A percentile compares a stretch with the other conserved stretches of the same genome.
Conservation (phyloP, 805 yeast genomes). For the Cyberlindnera mrakii region DNA sequence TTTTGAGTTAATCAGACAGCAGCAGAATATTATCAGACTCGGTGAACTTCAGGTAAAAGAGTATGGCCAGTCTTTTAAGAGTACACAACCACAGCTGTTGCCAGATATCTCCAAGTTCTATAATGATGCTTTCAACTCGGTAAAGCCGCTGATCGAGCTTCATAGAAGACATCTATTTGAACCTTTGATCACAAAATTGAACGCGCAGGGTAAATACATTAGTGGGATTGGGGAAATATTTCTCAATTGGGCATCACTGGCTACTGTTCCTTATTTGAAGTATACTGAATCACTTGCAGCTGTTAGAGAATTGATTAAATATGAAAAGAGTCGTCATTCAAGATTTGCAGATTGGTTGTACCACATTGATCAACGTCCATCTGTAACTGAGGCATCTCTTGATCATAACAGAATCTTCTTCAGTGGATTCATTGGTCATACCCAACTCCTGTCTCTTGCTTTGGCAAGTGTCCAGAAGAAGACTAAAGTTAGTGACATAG, state of each 20-base stretch:
- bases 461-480: slow-evolving; percentile 50
- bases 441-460: slow-evolving; percentile 57
- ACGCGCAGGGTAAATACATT: slow-evolving; percentile 61
- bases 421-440: slow-evolving; percentile 48
- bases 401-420: slow-evolving; percentile 51
- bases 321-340: slow-evolving; percentile 36
- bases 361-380: slow-evolving; percentile 42
- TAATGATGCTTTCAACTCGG: slow-evolving; percentile 51
- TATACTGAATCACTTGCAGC: slow-evolving; percentile 60
- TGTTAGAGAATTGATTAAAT: slow-evolving; percentile 48
- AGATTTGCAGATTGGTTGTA: slow-evolving; percentile 53
- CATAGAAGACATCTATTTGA: slow-evolving; percentile 50
- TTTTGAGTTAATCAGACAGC: slow-evolving; percentile 68
- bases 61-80: slow-evolving; percentile 39
- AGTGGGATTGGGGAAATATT: slow-evolving; percentile 59
- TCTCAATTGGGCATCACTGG: slow-evolving; percentile 56
- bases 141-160: slow-evolving; percentile 45
- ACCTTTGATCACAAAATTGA: slow-evolving; percentile 52
- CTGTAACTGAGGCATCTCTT: slow-evolving; percentile 34
- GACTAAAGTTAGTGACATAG: slow-evolving; percentile 43
- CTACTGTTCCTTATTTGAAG: slow-evolving; percentile 44
- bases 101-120: slow-evolving; percentile 51
- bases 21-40: slow-evolving; percentile 62
- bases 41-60: slow-evolving; percentile 58
- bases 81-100: slow-evolving; percentile 36